Percentiles rank a stretch among this genome's conserved stretches.
Evolutionary conservation across 805 yeast genomes (phyloP).

Genomic region (Vanderwaltozyma yarrowii): DNA sequence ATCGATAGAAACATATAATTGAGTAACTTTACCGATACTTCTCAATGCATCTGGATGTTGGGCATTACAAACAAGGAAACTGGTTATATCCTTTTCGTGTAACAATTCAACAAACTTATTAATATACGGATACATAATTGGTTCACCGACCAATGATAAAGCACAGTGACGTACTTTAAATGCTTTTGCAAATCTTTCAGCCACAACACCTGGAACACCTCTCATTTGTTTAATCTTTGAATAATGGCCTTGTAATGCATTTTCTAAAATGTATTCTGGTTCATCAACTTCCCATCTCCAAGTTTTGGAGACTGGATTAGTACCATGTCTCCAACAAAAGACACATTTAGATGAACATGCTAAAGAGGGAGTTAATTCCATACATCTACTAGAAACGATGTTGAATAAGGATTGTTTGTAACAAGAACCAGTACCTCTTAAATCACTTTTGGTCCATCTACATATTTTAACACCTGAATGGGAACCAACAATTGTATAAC

Average conservation of each 20-base stretch:
- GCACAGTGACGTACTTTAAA: constrained; percentile 88
- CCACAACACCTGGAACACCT: constrained; percentile 90
- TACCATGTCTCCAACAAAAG: constrained; percentile 96
- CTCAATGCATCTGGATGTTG: constrained; percentile 85
- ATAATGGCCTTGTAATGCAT: constrained; percentile 84
- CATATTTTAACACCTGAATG: constrained; percentile 94
- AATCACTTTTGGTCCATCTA: constrained; percentile 92
- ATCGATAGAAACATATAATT: constrained; percentile 84
- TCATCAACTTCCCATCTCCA: constrained; percentile 96
- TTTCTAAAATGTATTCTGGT: constrained; percentile 73
- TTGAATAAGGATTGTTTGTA: constrained; percentile 90
- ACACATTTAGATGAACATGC: constrained; percentile 95
- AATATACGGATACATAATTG: constrained; percentile 86
- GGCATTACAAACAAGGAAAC: constrained; percentile 89
- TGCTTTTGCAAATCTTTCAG: constrained; percentile 85
- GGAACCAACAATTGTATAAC: constrained; percentile 85
- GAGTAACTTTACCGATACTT: constrained; percentile 68
- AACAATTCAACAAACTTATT: constrained; percentile 74
- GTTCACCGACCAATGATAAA: constrained; percentile 86
- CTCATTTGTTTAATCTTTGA: constrained; percentile 88
- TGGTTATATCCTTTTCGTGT: constrained; percentile 70
- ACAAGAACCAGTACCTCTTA: constrained; percentile 90
- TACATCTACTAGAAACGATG: constrained; percentile 79
- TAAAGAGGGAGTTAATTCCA: constrained; percentile 91
- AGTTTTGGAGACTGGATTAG: constrained; percentile 90